Evolutionary conservation across 73 alveolate genomes (phyloP).

Genomic region (Paramecium sexaurelia): DNA sequence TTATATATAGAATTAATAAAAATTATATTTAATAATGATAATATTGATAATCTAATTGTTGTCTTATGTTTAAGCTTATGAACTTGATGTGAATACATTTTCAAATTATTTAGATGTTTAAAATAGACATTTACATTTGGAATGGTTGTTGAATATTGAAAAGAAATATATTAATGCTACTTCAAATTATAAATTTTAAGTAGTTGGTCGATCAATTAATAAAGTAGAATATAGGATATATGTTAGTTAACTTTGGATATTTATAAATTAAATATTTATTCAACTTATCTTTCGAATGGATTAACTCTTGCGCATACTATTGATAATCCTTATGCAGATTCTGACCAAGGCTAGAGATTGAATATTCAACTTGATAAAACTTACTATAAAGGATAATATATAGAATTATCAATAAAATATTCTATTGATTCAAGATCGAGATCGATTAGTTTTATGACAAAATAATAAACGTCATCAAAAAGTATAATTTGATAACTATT

Average conservation of each 20-base stretch:
- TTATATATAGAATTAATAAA: too few relatives aligned
- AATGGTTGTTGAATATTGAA: constrained; percentile 7
- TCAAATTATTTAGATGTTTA: background rate
- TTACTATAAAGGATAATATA: background rate
- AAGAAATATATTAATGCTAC: constrained; percentile 5
- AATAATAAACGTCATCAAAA: background rate
- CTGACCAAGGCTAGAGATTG: constrained; percentile 9
- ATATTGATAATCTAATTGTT: too few relatives aligned
- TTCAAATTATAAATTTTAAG: background rate
- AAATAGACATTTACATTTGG: background rate
- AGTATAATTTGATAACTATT: background rate
- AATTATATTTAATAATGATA: too few relatives aligned
- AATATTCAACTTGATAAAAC: background rate
- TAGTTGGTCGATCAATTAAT: background rate
- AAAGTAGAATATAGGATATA: background rate
- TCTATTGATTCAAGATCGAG: background rate
- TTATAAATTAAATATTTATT: background rate
- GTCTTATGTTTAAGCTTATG: too few relatives aligned
- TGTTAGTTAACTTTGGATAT: constrained; percentile 6
- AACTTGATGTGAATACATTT: constrained; percentile 18
- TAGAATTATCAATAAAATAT: background rate
- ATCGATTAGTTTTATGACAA: background rate
- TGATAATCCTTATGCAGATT: background rate
- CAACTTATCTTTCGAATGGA: background rate
- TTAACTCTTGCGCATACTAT: background rate